These are phyloP conservation scores for Seiridium unicorne DNA, from an alignment of 2,329 filamentous ascomycete species.

Conservation along the genomic window DNA sequence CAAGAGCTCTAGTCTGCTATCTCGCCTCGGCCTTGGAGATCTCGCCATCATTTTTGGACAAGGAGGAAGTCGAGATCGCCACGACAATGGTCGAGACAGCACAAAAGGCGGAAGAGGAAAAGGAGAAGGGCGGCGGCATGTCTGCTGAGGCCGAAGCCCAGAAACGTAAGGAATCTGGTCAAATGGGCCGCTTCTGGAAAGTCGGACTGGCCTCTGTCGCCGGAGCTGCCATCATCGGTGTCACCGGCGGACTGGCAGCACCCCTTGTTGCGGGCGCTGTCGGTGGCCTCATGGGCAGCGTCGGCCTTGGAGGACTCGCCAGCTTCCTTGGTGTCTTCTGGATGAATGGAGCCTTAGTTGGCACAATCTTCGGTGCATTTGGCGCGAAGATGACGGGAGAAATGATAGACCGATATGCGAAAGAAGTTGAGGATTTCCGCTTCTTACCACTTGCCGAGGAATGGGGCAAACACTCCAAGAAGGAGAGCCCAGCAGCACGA, in stretches of 20 bases:
- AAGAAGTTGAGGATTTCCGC: slow-evolving; percentile 76
- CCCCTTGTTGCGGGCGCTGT: slow-evolving; percentile 84
- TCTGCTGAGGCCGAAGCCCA: slow-evolving; percentile 75
- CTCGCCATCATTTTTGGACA: slow-evolving; percentile 58
- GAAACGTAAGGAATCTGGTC: slow-evolving; percentile 70
- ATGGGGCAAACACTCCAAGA: slow-evolving; percentile 31
- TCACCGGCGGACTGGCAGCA: slow-evolving; percentile 88
- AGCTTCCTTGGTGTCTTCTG: slow-evolving; percentile 84
- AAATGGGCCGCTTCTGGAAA: slow-evolving; percentile 77
- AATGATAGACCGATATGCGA: slow-evolving; percentile 85
- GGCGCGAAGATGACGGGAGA: slow-evolving; percentile 77
- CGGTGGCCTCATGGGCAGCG: slow-evolving; percentile 78
- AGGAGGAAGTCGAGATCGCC: slow-evolving; percentile 74
- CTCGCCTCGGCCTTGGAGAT: slow-evolving; percentile 67
- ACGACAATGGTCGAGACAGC: slow-evolving; percentile 70
- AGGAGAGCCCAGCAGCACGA: slow-evolving; percentile 29
- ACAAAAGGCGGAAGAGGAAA: slow-evolving; percentile 40
- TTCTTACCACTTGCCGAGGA: slow-evolving; percentile 71
- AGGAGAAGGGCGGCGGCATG: slow-evolving; percentile 46
- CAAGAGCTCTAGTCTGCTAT: slow-evolving; percentile 65
- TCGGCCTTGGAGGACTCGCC: slow-evolving; percentile 82
- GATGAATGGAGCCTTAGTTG: slow-evolving; percentile 81
- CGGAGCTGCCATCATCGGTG: slow-evolving; percentile 84
- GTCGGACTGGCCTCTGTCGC: slow-evolving; percentile 86
- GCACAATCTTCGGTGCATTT: slow-evolving; percentile 84